phyloP scores from a whole-genome alignment of 139 green algal species.

The Tetradesmus lagerheimii region DNA sequence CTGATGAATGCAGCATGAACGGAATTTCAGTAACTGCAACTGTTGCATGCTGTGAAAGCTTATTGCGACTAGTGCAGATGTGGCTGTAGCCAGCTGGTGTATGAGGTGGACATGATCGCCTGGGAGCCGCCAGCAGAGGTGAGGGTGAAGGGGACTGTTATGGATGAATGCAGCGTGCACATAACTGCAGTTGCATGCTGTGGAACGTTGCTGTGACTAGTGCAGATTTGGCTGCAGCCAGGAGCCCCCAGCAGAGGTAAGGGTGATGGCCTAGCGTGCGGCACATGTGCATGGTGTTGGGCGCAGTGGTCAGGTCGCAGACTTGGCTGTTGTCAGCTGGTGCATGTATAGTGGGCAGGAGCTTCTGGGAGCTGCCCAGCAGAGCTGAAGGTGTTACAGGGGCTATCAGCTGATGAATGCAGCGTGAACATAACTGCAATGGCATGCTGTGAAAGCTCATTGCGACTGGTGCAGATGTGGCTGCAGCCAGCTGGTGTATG shows the following conservation, averaged over 20 bases:
- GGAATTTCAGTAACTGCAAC: too few relatives aligned
- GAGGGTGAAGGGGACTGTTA: too few relatives aligned
- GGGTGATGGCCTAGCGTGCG: too few relatives aligned
- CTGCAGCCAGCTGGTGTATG: conserved; percentile 76
- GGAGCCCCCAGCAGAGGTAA: conserved; percentile 62
- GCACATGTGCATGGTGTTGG: too few relatives aligned
- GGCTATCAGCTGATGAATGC: too few relatives aligned
- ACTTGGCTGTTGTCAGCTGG: conserved; percentile 66
- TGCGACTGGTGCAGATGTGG: conserved; percentile 79
- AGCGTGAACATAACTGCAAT: too few relatives aligned
- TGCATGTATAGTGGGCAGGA: conserved; percentile 81
- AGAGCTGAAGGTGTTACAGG: conserved; percentile 66
- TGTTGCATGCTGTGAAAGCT: too few relatives aligned
- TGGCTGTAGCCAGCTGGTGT: conserved; percentile 76
- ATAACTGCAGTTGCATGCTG: too few relatives aligned
- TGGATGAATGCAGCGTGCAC: too few relatives aligned
- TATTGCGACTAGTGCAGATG: conserved; percentile 78
- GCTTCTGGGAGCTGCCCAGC: conserved; percentile 73
- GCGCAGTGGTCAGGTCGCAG: too few relatives aligned
- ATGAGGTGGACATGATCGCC: conserved; percentile 80
- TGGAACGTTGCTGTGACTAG: conserved; percentile 61
- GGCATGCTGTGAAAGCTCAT: too few relatives aligned
- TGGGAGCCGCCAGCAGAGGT: conserved; percentile 74
- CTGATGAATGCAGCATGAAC: too few relatives aligned
- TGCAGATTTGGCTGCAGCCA: conserved; percentile 83